These are phyloP conservation scores for Aspergillus affinis DNA, from an alignment of 495 filamentous ascomycete genomes.

Conservation along the genomic window DNA sequence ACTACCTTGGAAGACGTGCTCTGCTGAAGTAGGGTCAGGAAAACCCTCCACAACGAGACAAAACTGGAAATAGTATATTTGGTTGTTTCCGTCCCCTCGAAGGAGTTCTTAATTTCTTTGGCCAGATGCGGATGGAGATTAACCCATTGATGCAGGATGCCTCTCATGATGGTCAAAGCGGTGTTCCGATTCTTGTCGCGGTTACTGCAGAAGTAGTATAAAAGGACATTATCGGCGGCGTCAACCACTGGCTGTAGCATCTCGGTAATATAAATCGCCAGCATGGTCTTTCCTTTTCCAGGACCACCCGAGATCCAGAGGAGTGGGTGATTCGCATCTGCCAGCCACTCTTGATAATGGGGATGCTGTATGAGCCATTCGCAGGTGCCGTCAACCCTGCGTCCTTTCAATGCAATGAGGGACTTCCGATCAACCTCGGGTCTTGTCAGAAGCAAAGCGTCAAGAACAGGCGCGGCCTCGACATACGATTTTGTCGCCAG, in stretches of 20 bases:
- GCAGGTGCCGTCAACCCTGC: constrained; percentile 39
- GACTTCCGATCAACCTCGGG: constrained; percentile 28
- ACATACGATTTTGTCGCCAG: constrained; percentile 16
- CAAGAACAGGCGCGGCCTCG: constrained; percentile 26
- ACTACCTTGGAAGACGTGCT: constrained; percentile 21
- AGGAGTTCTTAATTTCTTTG: constrained; percentile 12
- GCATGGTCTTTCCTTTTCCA: constrained; percentile 53
- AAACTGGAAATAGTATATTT: constrained; percentile 23
- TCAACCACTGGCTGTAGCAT: constrained; percentile 30
- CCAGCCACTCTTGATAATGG: constrained; percentile 39
- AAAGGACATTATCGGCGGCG: constrained; percentile 18
- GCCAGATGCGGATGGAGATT: constrained; percentile 21
- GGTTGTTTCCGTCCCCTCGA: constrained; percentile 27
- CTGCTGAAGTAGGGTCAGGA: constrained; percentile 31
- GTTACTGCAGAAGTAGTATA: constrained; percentile 47
- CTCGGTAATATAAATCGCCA: constrained; percentile 45
- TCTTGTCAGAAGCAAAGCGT: constrained; percentile 7
- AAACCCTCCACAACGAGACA: constrained; percentile 36
- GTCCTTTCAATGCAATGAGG: constrained; percentile 30
- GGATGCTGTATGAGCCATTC: constrained; percentile 43
- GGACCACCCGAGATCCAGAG: constrained; percentile 50
- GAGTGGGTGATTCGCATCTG: constrained; percentile 21
- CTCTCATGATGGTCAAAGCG: constrained; percentile 41
- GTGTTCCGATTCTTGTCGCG: constrained; percentile 46
- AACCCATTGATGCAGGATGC: constrained; percentile 37